These are phyloP conservation scores for Schizopora paradoxa DNA, from an alignment of 1,284 basidiomycete genomes.

Conservation along the genomic window DNA sequence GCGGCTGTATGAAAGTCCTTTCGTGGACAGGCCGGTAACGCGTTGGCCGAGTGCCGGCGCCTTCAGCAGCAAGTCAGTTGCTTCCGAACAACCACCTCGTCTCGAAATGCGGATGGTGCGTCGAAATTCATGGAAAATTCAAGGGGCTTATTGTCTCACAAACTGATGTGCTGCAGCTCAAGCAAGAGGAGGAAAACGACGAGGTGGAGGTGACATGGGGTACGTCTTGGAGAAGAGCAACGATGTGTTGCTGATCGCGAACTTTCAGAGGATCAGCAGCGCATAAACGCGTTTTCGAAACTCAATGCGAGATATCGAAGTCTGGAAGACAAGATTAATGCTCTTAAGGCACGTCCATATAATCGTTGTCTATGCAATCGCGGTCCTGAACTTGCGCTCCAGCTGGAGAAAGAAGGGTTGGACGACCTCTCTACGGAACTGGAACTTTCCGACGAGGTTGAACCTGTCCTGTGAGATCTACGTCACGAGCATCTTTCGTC, in stretches of 20 bases:
- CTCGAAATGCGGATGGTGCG: slow-evolving; percentile 8
- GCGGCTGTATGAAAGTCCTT: too few relatives aligned
- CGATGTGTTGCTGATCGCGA: slow-evolving; percentile 11
- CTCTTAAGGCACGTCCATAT: slow-evolving; percentile 54
- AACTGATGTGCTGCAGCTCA: slow-evolving; percentile 38
- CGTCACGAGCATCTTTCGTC: slow-evolving; percentile 2
- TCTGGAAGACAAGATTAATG: slow-evolving; percentile 68
- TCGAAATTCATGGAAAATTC: neutral
- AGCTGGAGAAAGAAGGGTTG: slow-evolving; percentile 91
- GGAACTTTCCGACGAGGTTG: slow-evolving; percentile 84
- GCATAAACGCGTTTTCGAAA: slow-evolving; percentile 91
- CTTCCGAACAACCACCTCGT: too few relatives aligned
- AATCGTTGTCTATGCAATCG: neutral
- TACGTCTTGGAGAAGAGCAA: slow-evolving; percentile 32
- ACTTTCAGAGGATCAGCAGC: slow-evolving; percentile 81
- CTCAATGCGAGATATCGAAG: slow-evolving; percentile 75
- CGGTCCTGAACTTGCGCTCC: slow-evolving; percentile 7
- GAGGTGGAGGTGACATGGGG: slow-evolving; percentile 93
- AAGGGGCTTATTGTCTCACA: neutral
- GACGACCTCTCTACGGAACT: slow-evolving; percentile 87
- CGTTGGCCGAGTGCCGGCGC: too few relatives aligned
- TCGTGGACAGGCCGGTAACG: too few relatives aligned
- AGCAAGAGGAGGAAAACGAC: slow-evolving; percentile 73
- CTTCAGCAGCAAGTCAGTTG: too few relatives aligned
- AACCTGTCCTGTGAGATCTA: slow-evolving; percentile 61